phyloP scores from a whole-genome alignment of 2,329 filamentous ascomycete species.

The Colletotrichum caudatum region DNA sequence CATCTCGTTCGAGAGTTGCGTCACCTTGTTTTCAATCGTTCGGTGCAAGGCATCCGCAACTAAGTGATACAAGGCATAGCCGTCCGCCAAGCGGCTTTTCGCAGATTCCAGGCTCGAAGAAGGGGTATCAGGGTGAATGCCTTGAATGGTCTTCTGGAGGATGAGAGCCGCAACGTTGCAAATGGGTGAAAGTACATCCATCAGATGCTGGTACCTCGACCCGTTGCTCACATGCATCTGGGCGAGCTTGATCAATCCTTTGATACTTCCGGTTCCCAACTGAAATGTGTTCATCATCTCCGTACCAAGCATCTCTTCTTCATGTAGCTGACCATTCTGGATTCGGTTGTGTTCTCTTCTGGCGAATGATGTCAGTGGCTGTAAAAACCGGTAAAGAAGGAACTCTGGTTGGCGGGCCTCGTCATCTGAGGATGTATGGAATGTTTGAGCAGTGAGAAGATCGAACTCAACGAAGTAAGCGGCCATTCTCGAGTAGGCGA shows the following conservation, averaged over 20 bases:
- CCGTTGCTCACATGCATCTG: constrained; percentile 55
- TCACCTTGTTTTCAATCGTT: constrained; percentile 68
- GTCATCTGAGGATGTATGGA: constrained; percentile 42
- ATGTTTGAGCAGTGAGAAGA: constrained; percentile 46
- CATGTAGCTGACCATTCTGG: constrained; percentile 19
- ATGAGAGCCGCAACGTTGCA: constrained; percentile 52
- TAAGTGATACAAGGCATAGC: constrained; percentile 57
- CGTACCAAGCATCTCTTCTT: constrained; percentile 48
- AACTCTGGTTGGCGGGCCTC: constrained; percentile 54
- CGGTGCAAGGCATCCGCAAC: constrained; percentile 57
- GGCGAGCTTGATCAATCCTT: constrained; percentile 57
- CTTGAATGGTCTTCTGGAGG: constrained; percentile 48
- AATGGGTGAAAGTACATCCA: constrained; percentile 56
- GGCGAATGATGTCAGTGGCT: constrained; percentile 54
- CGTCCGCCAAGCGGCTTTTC: constrained; percentile 53
- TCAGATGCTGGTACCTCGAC: constrained; percentile 60
- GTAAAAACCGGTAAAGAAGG: constrained; percentile 60
- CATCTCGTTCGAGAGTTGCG: constrained; percentile 61
- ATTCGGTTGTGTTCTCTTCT: constrained; percentile 43
- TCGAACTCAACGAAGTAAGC: constrained; percentile 67
- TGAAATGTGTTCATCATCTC: constrained; percentile 60
- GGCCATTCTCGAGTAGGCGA: constrained; percentile 61
- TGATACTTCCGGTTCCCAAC: constrained; percentile 56
- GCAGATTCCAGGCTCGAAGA: constrained; percentile 44
- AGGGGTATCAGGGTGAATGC: constrained; percentile 29